Conservation (phyloP, 1,284 basidiomycete species). For the Ganoderma lucidum region DNA sequence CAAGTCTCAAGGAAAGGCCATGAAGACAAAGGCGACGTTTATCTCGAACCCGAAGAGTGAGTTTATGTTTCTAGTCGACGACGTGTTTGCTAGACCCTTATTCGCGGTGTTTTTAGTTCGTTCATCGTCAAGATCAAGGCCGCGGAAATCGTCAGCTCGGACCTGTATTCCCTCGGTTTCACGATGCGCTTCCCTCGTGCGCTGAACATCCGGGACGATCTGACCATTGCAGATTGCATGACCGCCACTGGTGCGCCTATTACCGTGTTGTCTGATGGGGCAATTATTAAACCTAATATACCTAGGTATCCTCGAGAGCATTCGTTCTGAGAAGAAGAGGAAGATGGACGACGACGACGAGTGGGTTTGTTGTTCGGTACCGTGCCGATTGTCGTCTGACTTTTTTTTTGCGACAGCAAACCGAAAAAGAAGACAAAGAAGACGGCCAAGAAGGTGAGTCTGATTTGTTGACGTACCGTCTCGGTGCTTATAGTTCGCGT, state of each 20-base stretch:
- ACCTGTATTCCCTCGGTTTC: slow-evolving; percentile 77
- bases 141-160: slow-evolving; percentile 82
- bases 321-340: slow-evolving; percentile 71
- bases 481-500: background rate
- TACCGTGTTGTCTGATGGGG: background rate
- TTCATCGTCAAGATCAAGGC: slow-evolving; percentile 92
- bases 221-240: slow-evolving; percentile 73
- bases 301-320: slow-evolving; percentile 60
- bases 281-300: slow-evolving; percentile 23
- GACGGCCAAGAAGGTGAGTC: slow-evolving; percentile 58
- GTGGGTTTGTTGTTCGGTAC: slow-evolving; percentile 44
- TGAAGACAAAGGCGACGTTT: slow-evolving; percentile 85
- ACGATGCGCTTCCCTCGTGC: slow-evolving; percentile 92
- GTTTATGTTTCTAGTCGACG: slow-evolving; percentile 31
- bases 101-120: slow-evolving; percentile 56
- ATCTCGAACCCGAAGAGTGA: slow-evolving; percentile 82
- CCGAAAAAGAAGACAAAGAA: slow-evolving; percentile 73
- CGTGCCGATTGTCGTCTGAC: background rate
- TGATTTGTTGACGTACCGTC: background rate
- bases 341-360: slow-evolving; percentile 68
- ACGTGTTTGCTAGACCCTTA: background rate
- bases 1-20: slow-evolving; percentile 62
- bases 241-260: slow-evolving; percentile 61
- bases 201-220: slow-evolving; percentile 79
- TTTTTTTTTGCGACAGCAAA: slow-evolving; percentile 46